A percentile compares a stretch with the other conserved stretches of the same genome.
phyloP scores from a whole-genome alignment of 768 basidiomycete species.

The Imleria badia region DNA sequence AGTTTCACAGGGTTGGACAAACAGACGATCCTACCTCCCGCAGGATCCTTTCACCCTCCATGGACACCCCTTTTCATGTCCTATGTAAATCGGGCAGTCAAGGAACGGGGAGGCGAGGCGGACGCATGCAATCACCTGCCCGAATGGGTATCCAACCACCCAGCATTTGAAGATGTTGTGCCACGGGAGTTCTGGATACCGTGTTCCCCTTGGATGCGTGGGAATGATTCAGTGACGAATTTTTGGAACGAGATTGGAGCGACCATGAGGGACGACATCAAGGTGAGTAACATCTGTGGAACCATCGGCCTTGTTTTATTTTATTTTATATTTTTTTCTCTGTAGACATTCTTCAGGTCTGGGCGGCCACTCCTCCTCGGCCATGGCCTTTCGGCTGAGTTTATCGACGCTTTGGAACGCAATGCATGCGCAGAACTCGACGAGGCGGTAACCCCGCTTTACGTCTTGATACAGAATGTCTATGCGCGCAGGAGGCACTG shows the following conservation, averaged over 20 bases:
- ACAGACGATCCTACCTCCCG: conserved; percentile 41
- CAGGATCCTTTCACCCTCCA: conserved; percentile 45
- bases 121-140: conserved; percentile 60
- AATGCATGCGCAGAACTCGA: conserved; percentile 53
- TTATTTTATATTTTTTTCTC: neutral
- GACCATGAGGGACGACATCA: conserved; percentile 57
- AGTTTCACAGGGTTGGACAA: conserved; percentile 54
- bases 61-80: conserved; percentile 67
- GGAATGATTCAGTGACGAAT: conserved; percentile 21
- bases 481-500: conserved; percentile 45
- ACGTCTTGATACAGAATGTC: conserved; percentile 58
- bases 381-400: conserved; percentile 52
- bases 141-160: conserved; percentile 54
- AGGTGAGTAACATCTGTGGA: conserved; percentile 35
- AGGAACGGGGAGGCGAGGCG: conserved; percentile 55
- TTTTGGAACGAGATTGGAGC: conserved; percentile 44
- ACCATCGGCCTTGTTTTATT: neutral
- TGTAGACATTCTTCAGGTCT: conserved; percentile 62
- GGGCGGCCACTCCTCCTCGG: conserved; percentile 69
- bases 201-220: conserved; percentile 47
- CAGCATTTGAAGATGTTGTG: conserved; percentile 57
- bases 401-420: conserved; percentile 53
- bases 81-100: conserved; percentile 52
- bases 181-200: conserved; percentile 65
- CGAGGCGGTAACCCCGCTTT: conserved; percentile 46